These are phyloP conservation scores for Grigorovia transvaalensis DNA, from an alignment of 805 yeast species.

Conservation along the genomic window DNA sequence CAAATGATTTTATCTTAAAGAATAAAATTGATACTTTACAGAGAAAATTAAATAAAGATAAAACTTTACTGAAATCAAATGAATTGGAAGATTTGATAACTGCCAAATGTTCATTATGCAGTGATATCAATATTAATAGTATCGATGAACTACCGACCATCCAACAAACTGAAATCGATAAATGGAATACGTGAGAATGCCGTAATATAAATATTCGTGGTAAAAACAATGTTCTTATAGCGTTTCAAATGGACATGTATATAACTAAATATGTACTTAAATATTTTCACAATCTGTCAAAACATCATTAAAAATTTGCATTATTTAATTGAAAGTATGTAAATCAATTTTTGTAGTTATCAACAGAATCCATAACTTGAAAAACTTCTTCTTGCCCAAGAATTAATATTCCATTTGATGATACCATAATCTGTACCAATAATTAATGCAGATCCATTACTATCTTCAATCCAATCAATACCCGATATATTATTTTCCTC, in stretches of 20 bases:
- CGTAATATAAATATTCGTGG: too few species aligned
- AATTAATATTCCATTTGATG: slow-evolving; percentile 58
- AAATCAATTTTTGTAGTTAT: slow-evolving; percentile 1
- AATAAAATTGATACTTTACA: slow-evolving; percentile 42
- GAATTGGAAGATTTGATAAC: slow-evolving; percentile 53
- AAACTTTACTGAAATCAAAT: slow-evolving; percentile 18
- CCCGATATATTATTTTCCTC: slow-evolving; percentile 49
- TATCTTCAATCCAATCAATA: slow-evolving; percentile 44
- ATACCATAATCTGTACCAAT: slow-evolving; percentile 63
- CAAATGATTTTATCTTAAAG: slow-evolving; percentile 58
- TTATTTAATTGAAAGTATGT: background rate
- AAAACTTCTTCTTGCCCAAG: slow-evolving; percentile 51
- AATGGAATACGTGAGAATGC: slow-evolving; percentile 31
- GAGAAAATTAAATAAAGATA: slow-evolving; percentile 18
- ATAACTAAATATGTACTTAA: too few species aligned
- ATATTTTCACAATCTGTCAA: background rate
- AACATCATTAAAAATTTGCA: too few species aligned
- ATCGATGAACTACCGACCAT: slow-evolving; percentile 53
- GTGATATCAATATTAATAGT: slow-evolving; percentile 57
- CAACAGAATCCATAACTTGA: slow-evolving; percentile 43
- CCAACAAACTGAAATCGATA: slow-evolving; percentile 32
- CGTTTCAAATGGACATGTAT: background rate
- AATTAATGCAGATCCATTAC: slow-evolving; percentile 41
- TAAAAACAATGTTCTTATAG: too few species aligned
- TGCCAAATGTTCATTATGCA: slow-evolving; percentile 65